These are phyloP conservation scores for Bretschneidera sinensis DNA, from an alignment of 345 rosid genomes.

Conservation along the genomic window DNA sequence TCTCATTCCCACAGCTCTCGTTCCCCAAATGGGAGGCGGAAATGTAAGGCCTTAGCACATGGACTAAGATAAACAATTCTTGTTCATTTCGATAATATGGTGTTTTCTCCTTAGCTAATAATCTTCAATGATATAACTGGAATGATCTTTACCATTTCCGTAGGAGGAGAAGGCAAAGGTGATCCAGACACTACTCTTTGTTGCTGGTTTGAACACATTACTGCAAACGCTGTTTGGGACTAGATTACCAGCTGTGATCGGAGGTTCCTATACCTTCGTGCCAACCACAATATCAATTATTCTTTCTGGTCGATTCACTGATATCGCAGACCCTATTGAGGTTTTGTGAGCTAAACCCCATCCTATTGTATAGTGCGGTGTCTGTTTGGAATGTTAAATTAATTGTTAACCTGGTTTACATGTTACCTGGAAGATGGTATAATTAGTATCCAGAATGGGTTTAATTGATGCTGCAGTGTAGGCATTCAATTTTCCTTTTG, in stretches of 20 bases:
- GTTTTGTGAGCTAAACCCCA: slow-evolving; percentile 37
- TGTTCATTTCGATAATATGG: background rate
- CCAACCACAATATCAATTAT: slow-evolving; percentile 90
- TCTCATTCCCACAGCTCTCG: slow-evolving; percentile 85
- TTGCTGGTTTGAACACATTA: slow-evolving; percentile 93
- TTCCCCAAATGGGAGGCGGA: slow-evolving; percentile 99
- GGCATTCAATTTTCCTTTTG: background rate
- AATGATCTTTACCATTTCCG: slow-evolving; percentile 14
- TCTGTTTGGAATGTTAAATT: slow-evolving; percentile 11
- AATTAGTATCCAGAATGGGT: too few relatives aligned
- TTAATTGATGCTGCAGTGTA: too few relatives aligned
- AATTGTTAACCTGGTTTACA: too few relatives aligned
- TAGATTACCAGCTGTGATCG: slow-evolving; percentile 90
- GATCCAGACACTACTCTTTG: slow-evolving; percentile 91
- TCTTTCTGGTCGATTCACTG: slow-evolving; percentile 79
- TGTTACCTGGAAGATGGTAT: too few relatives aligned
- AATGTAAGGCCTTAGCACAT: slow-evolving; percentile 52
- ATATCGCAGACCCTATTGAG: slow-evolving; percentile 52
- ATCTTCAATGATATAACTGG: background rate
- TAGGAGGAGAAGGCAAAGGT: slow-evolving; percentile 95
- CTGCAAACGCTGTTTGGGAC: slow-evolving; percentile 78
- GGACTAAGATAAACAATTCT: background rate
- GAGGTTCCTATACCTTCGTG: slow-evolving; percentile 87
- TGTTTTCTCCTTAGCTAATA: background rate
- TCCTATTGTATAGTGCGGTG: background rate